These are phyloP conservation scores for Alternaria postmessia DNA, from an alignment of 2,329 filamentous ascomycete species.

Conservation along the genomic window DNA sequence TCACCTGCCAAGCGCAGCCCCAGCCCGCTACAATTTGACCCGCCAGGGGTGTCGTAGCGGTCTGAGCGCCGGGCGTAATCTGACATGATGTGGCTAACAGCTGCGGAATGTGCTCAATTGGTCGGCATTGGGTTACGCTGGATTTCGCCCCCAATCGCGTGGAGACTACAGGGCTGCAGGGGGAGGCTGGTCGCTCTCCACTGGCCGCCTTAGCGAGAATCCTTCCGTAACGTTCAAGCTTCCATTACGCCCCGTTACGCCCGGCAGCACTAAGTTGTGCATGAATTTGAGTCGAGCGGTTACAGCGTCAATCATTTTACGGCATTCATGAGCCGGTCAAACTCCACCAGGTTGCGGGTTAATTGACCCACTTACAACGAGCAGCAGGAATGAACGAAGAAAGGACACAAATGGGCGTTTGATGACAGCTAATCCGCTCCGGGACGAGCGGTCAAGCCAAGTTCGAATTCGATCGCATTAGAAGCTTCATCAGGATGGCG, in stretches of 20 bases:
- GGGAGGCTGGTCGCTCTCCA: slow-evolving; percentile 11
- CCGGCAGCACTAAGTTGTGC: slow-evolving; percentile 18
- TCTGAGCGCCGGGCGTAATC: slow-evolving; percentile 35
- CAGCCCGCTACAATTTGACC: slow-evolving; percentile 11
- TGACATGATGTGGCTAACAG: slow-evolving; percentile 30
- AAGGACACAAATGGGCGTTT: slow-evolving; percentile 25
- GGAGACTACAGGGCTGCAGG: slow-evolving; percentile 18
- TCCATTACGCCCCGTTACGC: slow-evolving; percentile 27
- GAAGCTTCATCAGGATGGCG: slow-evolving; percentile 3
- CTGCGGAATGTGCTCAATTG: slow-evolving; percentile 21
- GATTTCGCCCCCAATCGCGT: slow-evolving; percentile 22
- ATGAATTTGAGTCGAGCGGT: slow-evolving; percentile 22
- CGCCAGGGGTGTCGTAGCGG: slow-evolving; percentile 13
- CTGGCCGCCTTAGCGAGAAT: slow-evolving; percentile 25
- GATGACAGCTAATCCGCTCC: slow-evolving; percentile 24
- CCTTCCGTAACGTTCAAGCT: slow-evolving; percentile 27
- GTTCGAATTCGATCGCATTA: neutral
- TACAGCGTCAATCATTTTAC: slow-evolving; percentile 26
- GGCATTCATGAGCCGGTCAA: neutral
- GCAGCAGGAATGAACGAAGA: slow-evolving; percentile 10
- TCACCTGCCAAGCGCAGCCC: slow-evolving; percentile 18
- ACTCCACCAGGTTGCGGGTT: slow-evolving; percentile 7
- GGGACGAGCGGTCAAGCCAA: slow-evolving; percentile 8
- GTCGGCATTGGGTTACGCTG: slow-evolving; percentile 10
- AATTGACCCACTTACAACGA: slow-evolving; percentile 12